Evolutionary conservation across 495 filamentous ascomycete species (phyloP), one percentile per base, ranked within the genome.

Genomic region (Penicillium cataractarum): DNA sequence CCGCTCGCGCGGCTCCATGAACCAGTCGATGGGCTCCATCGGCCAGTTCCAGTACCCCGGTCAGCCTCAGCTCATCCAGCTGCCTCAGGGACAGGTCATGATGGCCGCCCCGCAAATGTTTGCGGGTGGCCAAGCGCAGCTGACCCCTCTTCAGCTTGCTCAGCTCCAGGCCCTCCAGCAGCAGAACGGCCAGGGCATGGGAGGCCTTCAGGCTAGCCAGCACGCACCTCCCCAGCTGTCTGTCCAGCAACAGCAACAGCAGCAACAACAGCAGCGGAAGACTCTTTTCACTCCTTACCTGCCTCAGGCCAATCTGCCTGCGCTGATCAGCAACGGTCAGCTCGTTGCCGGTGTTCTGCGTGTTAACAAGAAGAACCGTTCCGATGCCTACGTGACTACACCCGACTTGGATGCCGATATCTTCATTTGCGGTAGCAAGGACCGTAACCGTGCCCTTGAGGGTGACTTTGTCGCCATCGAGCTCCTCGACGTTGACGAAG

Each of bases 281-380:
- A 99, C 95, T 5, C 84, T 99, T 3, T 99, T 99, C 81, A 98
- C 95, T 68, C 95, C 96, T 62, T 99, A 99, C 69, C 84, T 99
- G 39, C 96, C 95, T 6, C 95, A 99, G 74, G 96, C 96, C 24
- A 97, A 90, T 48, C 82, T 99, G 19, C 95, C 95, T 44, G 95
- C 93, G 29, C 83, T 99, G 32, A 84, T 99, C 58, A 86, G 87
- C 66, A 92, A 98, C 65, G 95, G 94, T 15, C 92, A 97, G 71
- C 87, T 99, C 49, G 95, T 99, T 39, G 92, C 95, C 52, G 95
- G 95, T 81, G 92, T 97, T 67, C 89, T 99, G 42, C 90, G 95
- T 48, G 95, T 99, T 58, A 99, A 99, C 83, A 99, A 98, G 82
- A 99, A 99, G 83, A 99, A 99, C 73, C 87, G 95, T 40, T 98